Conservation (phyloP, 345 rosid genomes). For the Syzygium jambos region DNA sequence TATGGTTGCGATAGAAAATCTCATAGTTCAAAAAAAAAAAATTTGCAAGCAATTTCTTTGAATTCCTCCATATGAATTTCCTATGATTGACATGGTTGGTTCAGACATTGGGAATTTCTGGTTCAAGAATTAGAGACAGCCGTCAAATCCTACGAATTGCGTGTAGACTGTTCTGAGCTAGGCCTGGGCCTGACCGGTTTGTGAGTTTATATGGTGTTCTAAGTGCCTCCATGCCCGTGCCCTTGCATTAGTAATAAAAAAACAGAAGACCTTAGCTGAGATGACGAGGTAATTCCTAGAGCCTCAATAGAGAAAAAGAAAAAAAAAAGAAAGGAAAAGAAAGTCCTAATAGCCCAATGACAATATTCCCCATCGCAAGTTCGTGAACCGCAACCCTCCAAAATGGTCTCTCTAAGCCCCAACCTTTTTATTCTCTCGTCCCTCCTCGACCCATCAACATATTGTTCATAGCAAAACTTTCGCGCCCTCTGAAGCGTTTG, state of each 20-base stretch:
- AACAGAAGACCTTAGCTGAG: background rate
- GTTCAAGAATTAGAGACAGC: background rate
- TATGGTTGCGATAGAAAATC: background rate
- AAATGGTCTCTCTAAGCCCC: background rate
- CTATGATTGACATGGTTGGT: background rate
- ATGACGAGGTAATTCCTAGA: background rate
- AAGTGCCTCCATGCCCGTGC: background rate
- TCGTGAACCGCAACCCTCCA: background rate
- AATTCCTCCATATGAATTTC: background rate
- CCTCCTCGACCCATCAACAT: background rate
- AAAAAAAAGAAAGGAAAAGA: background rate
- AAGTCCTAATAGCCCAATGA: background rate
- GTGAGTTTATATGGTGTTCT: background rate
- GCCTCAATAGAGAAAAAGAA: background rate
- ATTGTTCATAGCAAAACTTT: background rate
- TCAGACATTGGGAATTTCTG: background rate
- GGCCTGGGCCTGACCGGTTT: background rate
- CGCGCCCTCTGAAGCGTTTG: background rate
- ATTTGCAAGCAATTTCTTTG: background rate
- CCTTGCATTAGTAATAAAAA: too few relatives aligned
- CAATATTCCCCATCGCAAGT: background rate
- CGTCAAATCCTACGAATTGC: background rate
- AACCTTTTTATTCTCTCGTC: background rate
- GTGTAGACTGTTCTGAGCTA: background rate
- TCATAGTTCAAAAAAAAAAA: too few relatives aligned